Conservation (phyloP, 345 rosid genomes). For the Bruguiera gymnorhiza region DNA sequence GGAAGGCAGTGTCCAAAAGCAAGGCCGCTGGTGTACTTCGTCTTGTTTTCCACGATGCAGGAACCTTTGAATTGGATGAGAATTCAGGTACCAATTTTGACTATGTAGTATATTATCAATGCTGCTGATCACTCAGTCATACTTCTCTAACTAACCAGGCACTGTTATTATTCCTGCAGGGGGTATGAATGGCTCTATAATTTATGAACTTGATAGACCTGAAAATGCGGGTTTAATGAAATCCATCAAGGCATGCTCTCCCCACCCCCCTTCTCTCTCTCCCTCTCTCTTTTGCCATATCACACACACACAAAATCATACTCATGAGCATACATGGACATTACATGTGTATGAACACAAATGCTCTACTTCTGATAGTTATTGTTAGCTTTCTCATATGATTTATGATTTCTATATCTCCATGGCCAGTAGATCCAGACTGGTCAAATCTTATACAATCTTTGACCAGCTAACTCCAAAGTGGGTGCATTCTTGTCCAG, state of each 20-base stretch:
- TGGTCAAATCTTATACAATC: conserved; percentile 17
- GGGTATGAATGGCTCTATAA: conserved; percentile 88
- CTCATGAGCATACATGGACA: too few relatives aligned
- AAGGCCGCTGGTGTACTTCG: conserved; percentile 97
- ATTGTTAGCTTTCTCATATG: conserved; percentile 7
- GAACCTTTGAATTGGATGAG: conserved; percentile 62
- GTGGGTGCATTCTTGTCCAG: conserved; percentile 46
- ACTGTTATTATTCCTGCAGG: conserved; percentile 41
- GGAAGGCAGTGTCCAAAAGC: conserved; percentile 72
- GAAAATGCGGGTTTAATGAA: conserved; percentile 86
- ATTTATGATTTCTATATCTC: neutral
- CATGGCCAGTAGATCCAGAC: conserved; percentile 11
- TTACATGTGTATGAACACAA: neutral
- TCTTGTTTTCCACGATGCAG: conserved; percentile 96
- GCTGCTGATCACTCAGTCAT: neutral
- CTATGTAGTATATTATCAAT: neutral
- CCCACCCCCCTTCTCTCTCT: neutral
- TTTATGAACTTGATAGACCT: conserved; percentile 83
- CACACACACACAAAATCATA: too few relatives aligned
- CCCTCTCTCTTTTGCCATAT: neutral
- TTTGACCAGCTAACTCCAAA: conserved; percentile 32
- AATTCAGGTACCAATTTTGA: conserved; percentile 45
- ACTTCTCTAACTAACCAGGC: neutral
- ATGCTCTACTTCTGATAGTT: neutral
- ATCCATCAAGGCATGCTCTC: conserved; percentile 53